A percentile compares a stretch with the other conserved stretches of the same genome.
These are phyloP conservation scores for Chlorella sp. DNA, from an alignment of 139 green algal genomes.

Conservation along the genomic window DNA sequence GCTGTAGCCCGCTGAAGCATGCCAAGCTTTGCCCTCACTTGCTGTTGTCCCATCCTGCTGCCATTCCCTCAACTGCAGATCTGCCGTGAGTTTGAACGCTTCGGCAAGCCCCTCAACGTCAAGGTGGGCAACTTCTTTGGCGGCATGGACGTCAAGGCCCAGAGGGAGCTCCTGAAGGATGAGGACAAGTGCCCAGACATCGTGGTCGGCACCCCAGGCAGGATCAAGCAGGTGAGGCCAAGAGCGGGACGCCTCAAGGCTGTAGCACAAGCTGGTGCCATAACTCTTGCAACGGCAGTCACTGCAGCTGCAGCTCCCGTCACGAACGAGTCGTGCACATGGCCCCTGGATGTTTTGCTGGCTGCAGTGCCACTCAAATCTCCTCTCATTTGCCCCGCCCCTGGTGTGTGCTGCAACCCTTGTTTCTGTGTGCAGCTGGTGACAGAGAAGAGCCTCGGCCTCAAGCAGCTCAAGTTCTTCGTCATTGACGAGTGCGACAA, in stretches of 20 bases:
- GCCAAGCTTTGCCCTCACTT: too few relatives aligned
- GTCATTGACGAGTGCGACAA: constrained; percentile 99
- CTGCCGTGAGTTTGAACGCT: constrained; percentile 95
- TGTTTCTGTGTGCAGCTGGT: constrained; percentile 72
- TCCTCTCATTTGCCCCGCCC: too few relatives aligned
- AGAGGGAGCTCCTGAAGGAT: constrained; percentile 79
- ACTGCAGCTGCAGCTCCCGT: too few relatives aligned
- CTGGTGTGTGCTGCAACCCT: too few relatives aligned
- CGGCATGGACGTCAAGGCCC: constrained; percentile 71
- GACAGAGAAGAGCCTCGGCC: constrained; percentile 69
- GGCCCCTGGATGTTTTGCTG: too few relatives aligned
- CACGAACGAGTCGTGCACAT: too few relatives aligned
- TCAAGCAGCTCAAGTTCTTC: constrained; percentile 87
- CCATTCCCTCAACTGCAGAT: constrained; percentile 68
- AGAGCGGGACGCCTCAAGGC: too few relatives aligned
- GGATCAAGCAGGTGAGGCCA: constrained; percentile 78
- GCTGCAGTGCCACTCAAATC: too few relatives aligned
- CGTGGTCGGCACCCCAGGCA: constrained; percentile 92
- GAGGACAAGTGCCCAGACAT: constrained; percentile 78
- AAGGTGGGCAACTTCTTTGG: constrained; percentile 94
- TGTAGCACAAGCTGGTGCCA: too few relatives aligned
- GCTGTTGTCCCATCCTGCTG: not conserved
- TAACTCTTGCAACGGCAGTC: too few relatives aligned
- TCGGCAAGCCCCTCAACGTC: constrained; percentile 81
- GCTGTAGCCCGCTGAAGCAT: too few relatives aligned